A percentile compares a stretch with the other conserved stretches of the same genome.
phyloP scores from a whole-genome alignment of 352 stramenopile species.

The Globisporangium solare region DNA sequence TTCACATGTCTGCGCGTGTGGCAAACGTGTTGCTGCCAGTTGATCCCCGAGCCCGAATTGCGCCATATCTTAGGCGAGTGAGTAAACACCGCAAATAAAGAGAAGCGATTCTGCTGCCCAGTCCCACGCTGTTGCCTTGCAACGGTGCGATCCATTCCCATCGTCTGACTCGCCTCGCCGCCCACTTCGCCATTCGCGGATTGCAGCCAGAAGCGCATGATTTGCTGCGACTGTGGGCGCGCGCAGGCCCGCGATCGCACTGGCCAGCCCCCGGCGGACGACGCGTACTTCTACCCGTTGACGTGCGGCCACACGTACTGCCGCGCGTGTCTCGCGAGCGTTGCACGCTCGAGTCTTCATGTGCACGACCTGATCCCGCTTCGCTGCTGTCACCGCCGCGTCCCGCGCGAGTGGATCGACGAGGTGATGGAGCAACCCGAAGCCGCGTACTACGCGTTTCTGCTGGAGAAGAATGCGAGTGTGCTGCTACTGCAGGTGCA shows the following conservation, averaged over 20 bases:
- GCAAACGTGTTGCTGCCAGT: constrained; percentile 44
- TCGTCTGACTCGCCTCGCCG: too few relatives aligned
- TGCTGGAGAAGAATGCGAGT: constrained; percentile 12
- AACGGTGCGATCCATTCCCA: too few relatives aligned
- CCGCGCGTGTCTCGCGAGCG: constrained; percentile 19
- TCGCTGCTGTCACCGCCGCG: constrained; percentile 29
- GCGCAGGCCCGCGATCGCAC: neutral
- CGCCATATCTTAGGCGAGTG: constrained; percentile 46
- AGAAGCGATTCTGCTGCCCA: too few relatives aligned
- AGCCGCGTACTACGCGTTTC: constrained; percentile 35
- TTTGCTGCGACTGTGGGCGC: constrained; percentile 1
- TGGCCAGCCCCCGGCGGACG: neutral
- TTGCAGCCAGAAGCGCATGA: neutral
- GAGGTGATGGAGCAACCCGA: constrained; percentile 30
- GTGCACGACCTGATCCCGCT: constrained; percentile 19
- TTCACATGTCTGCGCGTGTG: constrained; percentile 58
- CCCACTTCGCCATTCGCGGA: too few relatives aligned
- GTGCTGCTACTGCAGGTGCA: neutral
- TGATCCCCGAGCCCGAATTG: constrained; percentile 58
- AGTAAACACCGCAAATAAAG: constrained; percentile 2
- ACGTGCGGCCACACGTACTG: constrained; percentile 37
- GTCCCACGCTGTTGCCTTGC: too few relatives aligned
- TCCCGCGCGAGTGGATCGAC: constrained; percentile 25
- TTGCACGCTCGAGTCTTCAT: constrained; percentile 19
- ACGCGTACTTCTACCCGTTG: constrained; percentile 29